phyloP scores from a whole-genome alignment of 106 monocot genomes.

The Apostasia shenzhenica region DNA sequence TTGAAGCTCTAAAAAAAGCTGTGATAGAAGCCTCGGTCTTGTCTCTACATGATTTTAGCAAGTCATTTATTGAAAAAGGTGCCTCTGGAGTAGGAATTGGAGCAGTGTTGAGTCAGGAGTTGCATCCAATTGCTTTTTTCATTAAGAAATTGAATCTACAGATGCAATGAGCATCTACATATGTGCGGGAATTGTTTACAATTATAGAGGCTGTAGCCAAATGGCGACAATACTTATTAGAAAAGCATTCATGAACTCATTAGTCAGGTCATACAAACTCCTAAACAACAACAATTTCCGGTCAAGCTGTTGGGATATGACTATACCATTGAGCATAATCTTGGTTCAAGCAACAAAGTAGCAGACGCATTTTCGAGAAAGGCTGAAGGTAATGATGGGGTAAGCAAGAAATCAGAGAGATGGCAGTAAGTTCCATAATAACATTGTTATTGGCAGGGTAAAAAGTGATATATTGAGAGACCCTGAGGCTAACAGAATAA shows the following conservation, averaged over 20 bases:
- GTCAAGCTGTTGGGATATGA: constrained; percentile 1
- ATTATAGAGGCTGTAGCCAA: background rate
- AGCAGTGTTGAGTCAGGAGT: too few species aligned
- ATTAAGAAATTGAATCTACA: background rate
- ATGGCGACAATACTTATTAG: constrained; percentile 5
- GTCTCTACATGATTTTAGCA: too few species aligned
- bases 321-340: background rate
- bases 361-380: background rate
- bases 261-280: background rate
- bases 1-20: too few species aligned
- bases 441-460: background rate
- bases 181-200: background rate
- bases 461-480: background rate
- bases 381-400: background rate
- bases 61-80: too few species aligned
- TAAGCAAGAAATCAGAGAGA: background rate
- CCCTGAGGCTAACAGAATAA: background rate
- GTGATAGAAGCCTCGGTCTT: too few species aligned
- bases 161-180: too few species aligned
- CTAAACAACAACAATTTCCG: background rate
- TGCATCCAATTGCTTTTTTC: background rate
- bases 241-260: background rate
- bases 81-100: too few species aligned
- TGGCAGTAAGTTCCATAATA: too few species aligned
- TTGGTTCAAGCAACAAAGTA: background rate